Evolutionary conservation across 1,284 basidiomycete genomes (phyloP).

Genomic region (Mycosarcoma mackinlayi): DNA sequence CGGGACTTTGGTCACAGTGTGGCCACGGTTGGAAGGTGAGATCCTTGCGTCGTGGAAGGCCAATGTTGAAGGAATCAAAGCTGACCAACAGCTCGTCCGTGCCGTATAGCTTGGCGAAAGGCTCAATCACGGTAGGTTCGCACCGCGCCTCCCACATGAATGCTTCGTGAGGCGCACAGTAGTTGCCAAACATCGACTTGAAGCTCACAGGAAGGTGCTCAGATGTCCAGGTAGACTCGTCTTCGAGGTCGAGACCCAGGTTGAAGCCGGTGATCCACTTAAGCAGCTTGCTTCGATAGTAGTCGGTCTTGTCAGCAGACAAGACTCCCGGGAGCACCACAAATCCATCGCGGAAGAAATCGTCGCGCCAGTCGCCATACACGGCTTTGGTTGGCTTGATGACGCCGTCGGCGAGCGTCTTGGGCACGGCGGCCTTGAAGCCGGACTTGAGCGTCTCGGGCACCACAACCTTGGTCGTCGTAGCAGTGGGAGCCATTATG

Average conservation of each 20-base stretch:
- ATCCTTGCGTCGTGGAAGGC: conserved; percentile 15
- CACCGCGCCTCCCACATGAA: conserved; percentile 69
- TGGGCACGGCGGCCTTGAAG: conserved; percentile 1
- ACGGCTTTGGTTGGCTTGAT: conserved; percentile 2
- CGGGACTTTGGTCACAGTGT: conserved; percentile 69
- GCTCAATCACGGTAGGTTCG: conserved; percentile 66
- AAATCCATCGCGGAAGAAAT: conserved; percentile 51
- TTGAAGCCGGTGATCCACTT: conserved; percentile 67
- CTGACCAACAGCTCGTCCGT: conserved; percentile 69
- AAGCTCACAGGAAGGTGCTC: conserved; percentile 66
- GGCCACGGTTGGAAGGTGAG: conserved; percentile 65
- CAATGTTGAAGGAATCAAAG: conserved; percentile 46
- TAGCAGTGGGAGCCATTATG: conserved; percentile 14
- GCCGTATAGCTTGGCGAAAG: conserved; percentile 69
- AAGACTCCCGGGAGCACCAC: conserved; percentile 67
- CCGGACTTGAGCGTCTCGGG: not conserved
- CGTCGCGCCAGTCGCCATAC: conserved; percentile 19
- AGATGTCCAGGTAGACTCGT: conserved; percentile 67
- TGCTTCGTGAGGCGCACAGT: conserved; percentile 68
- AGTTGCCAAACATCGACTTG: conserved; percentile 57
- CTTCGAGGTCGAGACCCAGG: conserved; percentile 68
- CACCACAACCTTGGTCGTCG: not conserved
- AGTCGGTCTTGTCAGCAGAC: conserved; percentile 53
- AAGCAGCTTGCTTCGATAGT: conserved; percentile 65
- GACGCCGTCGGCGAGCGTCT: not conserved